These are phyloP conservation scores for Dioszegia crocea DNA, from an alignment of 768 basidiomycete species.

Conservation along the genomic window DNA sequence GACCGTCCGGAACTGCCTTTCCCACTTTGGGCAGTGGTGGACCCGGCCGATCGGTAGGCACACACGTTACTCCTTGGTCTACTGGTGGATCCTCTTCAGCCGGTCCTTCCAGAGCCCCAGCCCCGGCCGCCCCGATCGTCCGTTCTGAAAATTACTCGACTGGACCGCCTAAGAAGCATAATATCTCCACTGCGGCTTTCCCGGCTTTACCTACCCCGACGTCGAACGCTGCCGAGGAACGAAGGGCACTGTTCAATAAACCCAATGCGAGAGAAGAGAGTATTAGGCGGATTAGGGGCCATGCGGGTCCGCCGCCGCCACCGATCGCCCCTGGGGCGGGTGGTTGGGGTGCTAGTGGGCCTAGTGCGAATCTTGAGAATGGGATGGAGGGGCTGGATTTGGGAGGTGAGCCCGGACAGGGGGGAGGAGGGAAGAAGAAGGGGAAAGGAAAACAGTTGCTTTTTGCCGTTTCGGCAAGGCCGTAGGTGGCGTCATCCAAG, in stretches of 20 bases:
- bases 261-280: slow-evolving; percentile 38
- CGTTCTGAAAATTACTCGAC: slow-evolving; percentile 41
- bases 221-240: slow-evolving; percentile 23
- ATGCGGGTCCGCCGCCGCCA: slow-evolving; percentile 12
- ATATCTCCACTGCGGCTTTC: slow-evolving; percentile 29
- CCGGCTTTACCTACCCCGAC: slow-evolving; percentile 33
- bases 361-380: not conserved
- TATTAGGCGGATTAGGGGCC: slow-evolving; percentile 34
- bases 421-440: slow-evolving; percentile 46
- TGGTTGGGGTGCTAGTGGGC: not conserved
- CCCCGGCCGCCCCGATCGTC: slow-evolving; percentile 28
- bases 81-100: slow-evolving; percentile 25
- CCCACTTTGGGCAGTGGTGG: slow-evolving; percentile 26
- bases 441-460: slow-evolving; percentile 44
- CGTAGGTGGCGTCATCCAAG: slow-evolving; percentile 1
- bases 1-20: slow-evolving; percentile 20
- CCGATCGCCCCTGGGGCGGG: slow-evolving; percentile 5
- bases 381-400: slow-evolving; percentile 15
- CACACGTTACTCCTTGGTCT: slow-evolving; percentile 39
- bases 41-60: not conserved
- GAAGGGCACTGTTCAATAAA: slow-evolving; percentile 36
- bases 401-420: slow-evolving; percentile 2
- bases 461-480: slow-evolving; percentile 42
- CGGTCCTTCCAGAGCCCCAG: not conserved
- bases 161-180: slow-evolving; percentile 6